Evolutionary conservation across 2,329 filamentous ascomycete genomes (phyloP).

Genomic region (Plectosphaerella plurivora): DNA sequence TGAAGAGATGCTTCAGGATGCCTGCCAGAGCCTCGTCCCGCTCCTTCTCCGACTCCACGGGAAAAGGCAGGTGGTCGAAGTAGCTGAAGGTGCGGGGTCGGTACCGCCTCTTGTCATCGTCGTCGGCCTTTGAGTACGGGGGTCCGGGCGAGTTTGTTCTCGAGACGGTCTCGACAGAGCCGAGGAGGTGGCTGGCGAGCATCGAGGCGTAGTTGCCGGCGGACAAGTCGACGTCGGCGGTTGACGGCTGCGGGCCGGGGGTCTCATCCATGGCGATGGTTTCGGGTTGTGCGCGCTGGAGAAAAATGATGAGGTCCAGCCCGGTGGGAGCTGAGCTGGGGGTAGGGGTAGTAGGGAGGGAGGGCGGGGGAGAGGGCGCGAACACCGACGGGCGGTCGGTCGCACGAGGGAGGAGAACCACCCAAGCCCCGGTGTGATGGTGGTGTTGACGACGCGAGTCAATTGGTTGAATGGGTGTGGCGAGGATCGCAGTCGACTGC

Average conservation of each 20-base stretch:
- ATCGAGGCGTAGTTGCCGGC: slow-evolving; percentile 30
- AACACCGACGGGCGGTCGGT: neutral
- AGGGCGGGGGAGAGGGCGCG: neutral
- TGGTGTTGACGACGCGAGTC: no score
- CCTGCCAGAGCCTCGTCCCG: slow-evolving; percentile 76
- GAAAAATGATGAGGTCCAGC: neutral
- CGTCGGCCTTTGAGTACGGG: slow-evolving; percentile 44
- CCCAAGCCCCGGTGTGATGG: neutral
- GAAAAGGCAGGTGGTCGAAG: slow-evolving; percentile 83
- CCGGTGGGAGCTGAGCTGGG: neutral
- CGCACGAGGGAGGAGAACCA: slow-evolving; percentile 1
- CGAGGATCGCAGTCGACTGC: no score
- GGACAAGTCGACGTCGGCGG: slow-evolving; percentile 19
- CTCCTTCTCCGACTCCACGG: slow-evolving; percentile 74
- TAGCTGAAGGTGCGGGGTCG: slow-evolving; percentile 92
- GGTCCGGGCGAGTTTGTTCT: slow-evolving; percentile 80
- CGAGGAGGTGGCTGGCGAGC: slow-evolving; percentile 31
- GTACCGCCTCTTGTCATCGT: slow-evolving; percentile 59
- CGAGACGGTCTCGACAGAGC: slow-evolving; percentile 64
- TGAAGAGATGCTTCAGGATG: slow-evolving; percentile 91
- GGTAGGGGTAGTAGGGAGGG: no score
- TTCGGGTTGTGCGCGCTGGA: neutral
- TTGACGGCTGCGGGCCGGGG: slow-evolving; percentile 26
- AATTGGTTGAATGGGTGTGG: no score
- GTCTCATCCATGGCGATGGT: slow-evolving; percentile 25